Evolutionary conservation across 2,329 filamentous ascomycete species (phyloP), one percentile per base, ranked within the genome.

Genomic region (Fusarium acutatum): DNA sequence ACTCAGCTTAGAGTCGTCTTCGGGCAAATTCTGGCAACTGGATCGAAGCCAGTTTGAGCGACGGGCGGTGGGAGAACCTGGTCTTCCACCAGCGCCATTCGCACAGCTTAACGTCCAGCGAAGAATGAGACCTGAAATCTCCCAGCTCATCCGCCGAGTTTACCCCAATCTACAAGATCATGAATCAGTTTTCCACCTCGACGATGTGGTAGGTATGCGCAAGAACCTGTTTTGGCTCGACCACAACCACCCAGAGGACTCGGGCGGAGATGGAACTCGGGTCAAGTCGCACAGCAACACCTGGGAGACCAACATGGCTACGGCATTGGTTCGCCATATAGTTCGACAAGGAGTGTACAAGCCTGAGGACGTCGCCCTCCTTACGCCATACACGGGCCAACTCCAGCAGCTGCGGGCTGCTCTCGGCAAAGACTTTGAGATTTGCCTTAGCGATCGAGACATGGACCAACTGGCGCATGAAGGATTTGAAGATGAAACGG

Each of bases 301-400:
- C 0, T 91, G 84, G 78, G 93, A 95, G 76, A 84, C 92, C 0
- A 83, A 89, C 0, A 91, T 95, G 89, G 87, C 88, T 0, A 82
- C 85, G 12, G 86, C 88, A 0, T 80, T 95, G 0, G 89, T 94
- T 0, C 86, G 85, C 0, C 92, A 95, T 75, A 80, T 95, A 2
- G 83, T 92, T 10, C 84, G 86, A 0, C 92, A 95, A 76, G 92
- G 92, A 0, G 77, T 74, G 1, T 94, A 95, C 77, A 79, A 78
- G 0, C 80, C 82, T 0, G 84, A 83, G 0, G 90, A 94, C 5
- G 93, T 95, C 65, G 91, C 92, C 0, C 88, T 96, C 0, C 78
- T 95, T 11, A 94, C 92, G 0, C 90, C 90, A 0, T 92, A 93
- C 66, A 79, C 86, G 0, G 89, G 89, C 0, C 90, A 92, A 68